Conservation (phyloP, 2,329 filamentous ascomycete genomes). For the Ceratocystiopsis brevicomis region DNA sequence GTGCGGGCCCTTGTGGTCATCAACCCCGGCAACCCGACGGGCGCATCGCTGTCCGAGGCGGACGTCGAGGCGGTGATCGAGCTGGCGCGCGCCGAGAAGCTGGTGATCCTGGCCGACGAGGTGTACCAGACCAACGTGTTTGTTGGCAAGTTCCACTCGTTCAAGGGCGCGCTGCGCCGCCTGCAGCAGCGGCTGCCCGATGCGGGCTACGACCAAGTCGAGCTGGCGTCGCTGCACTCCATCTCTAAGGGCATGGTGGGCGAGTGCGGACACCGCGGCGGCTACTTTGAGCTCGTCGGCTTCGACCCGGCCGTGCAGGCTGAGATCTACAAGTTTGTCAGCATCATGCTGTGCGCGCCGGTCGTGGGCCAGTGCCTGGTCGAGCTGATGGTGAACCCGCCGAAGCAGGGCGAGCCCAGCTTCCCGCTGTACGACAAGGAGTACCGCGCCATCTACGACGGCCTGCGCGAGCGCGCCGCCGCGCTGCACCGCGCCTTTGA, state of each 20-base stretch:
- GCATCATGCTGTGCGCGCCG: conserved; percentile 88
- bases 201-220: conserved; percentile 57
- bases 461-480: conserved; percentile 58
- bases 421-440: conserved; percentile 70
- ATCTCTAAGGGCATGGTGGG: conserved; percentile 97
- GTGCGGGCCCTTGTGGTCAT: conserved; percentile 91
- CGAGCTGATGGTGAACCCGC: conserved; percentile 96
- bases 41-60: conserved; percentile 58
- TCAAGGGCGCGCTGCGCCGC: conserved; percentile 73
- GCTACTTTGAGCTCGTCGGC: conserved; percentile 89
- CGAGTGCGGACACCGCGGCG: conserved; percentile 92
- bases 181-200: conserved; percentile 58
- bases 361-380: conserved; percentile 93
- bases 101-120: conserved; percentile 88
- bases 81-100: conserved; percentile 64
- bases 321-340: conserved; percentile 97
- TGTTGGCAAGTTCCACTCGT: conserved; percentile 79
- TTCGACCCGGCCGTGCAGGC: conserved; percentile 73
- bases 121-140: conserved; percentile 99
- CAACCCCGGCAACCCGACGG: conserved; percentile 96
- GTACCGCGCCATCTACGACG: conserved; percentile 64
- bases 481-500: conserved; percentile 81
- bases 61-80: conserved; percentile 76
- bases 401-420: conserved; percentile 62
- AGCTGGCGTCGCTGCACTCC: conserved; percentile 83